Evolutionary conservation across 2,329 filamentous ascomycete species (phyloP).

Genomic region (Ambrosiella cleistominuta): DNA sequence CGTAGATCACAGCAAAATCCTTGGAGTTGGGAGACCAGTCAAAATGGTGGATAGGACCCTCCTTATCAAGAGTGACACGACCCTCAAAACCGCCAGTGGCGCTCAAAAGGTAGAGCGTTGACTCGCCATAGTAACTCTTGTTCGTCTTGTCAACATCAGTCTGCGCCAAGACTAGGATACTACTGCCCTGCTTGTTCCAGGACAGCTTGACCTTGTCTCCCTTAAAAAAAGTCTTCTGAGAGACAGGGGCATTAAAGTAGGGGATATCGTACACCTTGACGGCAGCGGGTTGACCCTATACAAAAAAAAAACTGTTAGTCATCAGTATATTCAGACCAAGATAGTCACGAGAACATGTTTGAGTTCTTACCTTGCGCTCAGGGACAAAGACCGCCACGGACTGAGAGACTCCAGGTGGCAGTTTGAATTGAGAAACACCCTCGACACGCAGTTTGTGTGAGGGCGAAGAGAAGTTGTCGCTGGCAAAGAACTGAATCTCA

Average conservation of each 20-base stretch:
- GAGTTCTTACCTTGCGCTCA: conserved; percentile 61
- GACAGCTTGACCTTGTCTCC: conserved; percentile 97
- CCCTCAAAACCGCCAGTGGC: conserved; percentile 86
- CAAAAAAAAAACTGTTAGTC: no score
- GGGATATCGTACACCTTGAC: conserved; percentile 93
- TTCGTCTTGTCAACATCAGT: conserved; percentile 96
- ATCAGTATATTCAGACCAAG: no score
- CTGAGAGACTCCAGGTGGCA: conserved; percentile 78
- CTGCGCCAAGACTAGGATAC: conserved; percentile 83
- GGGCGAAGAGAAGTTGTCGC: conserved; percentile 63
- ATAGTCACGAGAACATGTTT: background rate
- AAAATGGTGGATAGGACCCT: conserved; percentile 94
- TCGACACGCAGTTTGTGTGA: conserved; percentile 94
- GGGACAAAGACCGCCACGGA: conserved; percentile 90
- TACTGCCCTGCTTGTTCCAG: conserved; percentile 88
- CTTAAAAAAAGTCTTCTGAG: conserved; percentile 98
- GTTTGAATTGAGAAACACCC: conserved; percentile 72
- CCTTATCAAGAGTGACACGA: conserved; percentile 81
- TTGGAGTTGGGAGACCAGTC: conserved; percentile 97
- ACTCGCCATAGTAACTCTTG: conserved; percentile 99
- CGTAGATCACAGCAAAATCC: conserved; percentile 94
- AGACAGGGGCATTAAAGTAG: conserved; percentile 64
- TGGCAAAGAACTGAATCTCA: conserved; percentile 93
- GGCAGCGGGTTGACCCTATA: conserved; percentile 71
- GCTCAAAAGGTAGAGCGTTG: conserved; percentile 86